Conservation (phyloP, 148 eudicot species). For the Vaccinium darrowii region DNA sequence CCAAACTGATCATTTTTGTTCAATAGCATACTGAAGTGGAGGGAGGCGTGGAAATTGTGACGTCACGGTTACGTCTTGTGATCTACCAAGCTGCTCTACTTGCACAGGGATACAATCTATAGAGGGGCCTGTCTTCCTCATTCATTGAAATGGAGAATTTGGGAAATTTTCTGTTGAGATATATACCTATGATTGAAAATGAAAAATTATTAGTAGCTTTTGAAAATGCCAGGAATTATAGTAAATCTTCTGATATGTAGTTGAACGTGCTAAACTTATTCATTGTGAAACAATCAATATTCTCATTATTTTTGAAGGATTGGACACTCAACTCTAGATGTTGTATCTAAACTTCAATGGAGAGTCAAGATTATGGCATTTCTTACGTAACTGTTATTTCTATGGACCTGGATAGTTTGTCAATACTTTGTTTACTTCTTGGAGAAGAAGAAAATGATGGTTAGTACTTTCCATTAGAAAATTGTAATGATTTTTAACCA, state of each 20-base stretch:
- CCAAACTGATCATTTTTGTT: not conserved
- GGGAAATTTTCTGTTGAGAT: not conserved
- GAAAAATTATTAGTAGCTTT: no score
- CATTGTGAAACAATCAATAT: not conserved
- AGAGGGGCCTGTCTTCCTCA: not conserved
- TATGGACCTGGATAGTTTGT: not conserved
- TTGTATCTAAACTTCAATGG: not conserved
- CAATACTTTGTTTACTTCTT: not conserved
- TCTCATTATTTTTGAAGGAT: not conserved
- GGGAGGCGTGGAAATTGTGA: not conserved
- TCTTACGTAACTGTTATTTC: not conserved
- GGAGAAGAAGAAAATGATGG: constrained; percentile 1
- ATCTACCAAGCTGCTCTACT: not conserved
- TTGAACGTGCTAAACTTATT: no score
- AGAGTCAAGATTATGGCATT: not conserved
- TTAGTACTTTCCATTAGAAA: not conserved
- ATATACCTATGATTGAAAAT: no score
- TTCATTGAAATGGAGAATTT: no score
- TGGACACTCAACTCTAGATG: not conserved
- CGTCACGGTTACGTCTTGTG: not conserved
- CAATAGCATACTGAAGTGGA: not conserved
- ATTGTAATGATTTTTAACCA: not conserved
- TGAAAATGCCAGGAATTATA: no score
- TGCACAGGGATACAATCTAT: not conserved
- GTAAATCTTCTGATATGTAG: no score